Evolutionary conservation across 2,329 filamentous ascomycete species (phyloP), one percentile per base, ranked within the genome.

Genomic region (Epichloe bromicola): DNA sequence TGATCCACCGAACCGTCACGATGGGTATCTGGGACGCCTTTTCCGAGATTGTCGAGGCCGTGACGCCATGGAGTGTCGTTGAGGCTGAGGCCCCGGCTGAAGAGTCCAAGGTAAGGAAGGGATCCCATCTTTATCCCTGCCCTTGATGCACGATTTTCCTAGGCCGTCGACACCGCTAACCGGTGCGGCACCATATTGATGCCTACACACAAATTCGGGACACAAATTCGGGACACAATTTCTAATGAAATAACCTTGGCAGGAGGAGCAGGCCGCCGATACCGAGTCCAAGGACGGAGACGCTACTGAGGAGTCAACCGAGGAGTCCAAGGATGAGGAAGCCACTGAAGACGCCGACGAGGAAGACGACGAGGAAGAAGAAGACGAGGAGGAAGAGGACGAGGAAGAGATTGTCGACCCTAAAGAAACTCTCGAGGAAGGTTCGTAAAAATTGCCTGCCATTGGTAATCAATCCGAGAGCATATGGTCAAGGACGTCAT

Each of bases 361-460:
- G 30, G 72, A 63, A 26, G 78, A 74, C 19, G 78, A 74, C 42
- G 71, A 70, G 40, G 76, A 70, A 8, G 73, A 70, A 40, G 76
- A 74, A 20, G 76, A 77, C 7, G 73, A 70, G 40, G 76, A 74
- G 23, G 76, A 77, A 17, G 80, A 77, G 37, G 80, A 88, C 19
- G 86, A 90, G 54, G 87, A 93, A 49, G 87, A 91, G 56, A 85
- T 90, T 55, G 82, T 85, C 60, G 91, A 97, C 68, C 82, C 85
- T 61, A 94, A 95, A 79, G 87, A 90, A 56, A 79, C 80, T 69
- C 72, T 97, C 56, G 86, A 95, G 73, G 88, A 95, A 80, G 89
- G 93, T 97, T 71, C 78, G 88, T 68, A 53, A 49, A 33, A 51
- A 36, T 20, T n/a, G 20, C 11, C 20, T n/a, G 10, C 20, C 10